phyloP scores from a whole-genome alignment of 768 basidiomycete species.

The Lentinula boryana region DNA sequence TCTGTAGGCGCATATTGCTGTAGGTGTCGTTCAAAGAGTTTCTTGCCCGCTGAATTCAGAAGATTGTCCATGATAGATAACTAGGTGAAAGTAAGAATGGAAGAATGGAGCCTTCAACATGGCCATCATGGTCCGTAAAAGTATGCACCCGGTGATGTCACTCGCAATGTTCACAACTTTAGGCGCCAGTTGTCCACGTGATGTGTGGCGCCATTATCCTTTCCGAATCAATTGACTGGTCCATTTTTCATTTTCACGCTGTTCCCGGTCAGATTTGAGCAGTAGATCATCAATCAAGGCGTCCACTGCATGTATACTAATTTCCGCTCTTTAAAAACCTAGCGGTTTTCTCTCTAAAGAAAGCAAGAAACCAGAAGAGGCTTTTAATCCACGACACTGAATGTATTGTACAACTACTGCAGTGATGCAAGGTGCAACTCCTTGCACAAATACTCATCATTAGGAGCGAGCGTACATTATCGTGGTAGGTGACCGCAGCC shows the following conservation, averaged over 20 bases:
- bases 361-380: too few species aligned
- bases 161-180: not conserved
- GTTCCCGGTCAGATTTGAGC: too few species aligned
- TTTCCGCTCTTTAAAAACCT: too few species aligned
- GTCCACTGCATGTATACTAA: too few species aligned
- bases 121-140: not conserved
- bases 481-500: slow-evolving; percentile 52
- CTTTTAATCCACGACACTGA: too few species aligned
- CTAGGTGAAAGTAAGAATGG: not conserved
- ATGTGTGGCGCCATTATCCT: too few species aligned
- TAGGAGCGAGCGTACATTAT: slow-evolving; percentile 10
- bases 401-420: too few species aligned
- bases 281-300: too few species aligned
- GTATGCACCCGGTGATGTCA: not conserved
- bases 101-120: not conserved
- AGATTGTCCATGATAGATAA: not conserved
- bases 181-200: not conserved
- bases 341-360: too few species aligned
- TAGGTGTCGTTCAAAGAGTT: slow-evolving; percentile 60
- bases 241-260: too few species aligned
- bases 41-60: slow-evolving; percentile 39
- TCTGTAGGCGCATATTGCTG: slow-evolving; percentile 66
- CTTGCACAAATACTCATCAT: not conserved
- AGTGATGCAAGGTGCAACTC: not conserved
- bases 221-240: too few species aligned